These are phyloP conservation scores for Trapa incisa DNA, from an alignment of 345 rosid species.

Conservation along the genomic window DNA sequence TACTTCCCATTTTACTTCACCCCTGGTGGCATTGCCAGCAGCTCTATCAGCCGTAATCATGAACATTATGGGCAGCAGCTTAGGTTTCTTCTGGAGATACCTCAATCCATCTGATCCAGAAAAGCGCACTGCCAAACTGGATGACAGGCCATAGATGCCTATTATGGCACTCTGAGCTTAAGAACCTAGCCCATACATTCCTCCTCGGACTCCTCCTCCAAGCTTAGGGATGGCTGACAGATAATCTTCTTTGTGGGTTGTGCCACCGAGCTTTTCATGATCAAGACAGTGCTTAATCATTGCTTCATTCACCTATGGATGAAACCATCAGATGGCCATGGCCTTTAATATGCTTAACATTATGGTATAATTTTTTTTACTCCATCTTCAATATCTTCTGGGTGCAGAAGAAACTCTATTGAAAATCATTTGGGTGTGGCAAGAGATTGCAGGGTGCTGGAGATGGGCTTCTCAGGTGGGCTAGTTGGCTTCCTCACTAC, in stretches of 20 bases:
- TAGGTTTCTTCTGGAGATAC: slow-evolving; percentile 42
- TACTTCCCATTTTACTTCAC: slow-evolving; percentile 47
- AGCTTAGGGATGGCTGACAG: slow-evolving; percentile 2
- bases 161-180: neutral
- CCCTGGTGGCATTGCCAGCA: slow-evolving; percentile 41
- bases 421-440: no score
- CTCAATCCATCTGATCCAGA: slow-evolving; percentile 18
- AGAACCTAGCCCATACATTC: neutral
- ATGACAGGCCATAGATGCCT: neutral
- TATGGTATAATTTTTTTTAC: no score
- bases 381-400: no score
- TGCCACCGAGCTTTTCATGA: neutral
- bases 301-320: neutral
- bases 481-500: no score
- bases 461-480: no score
- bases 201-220: neutral
- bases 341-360: no score
- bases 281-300: neutral
- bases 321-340: neutral
- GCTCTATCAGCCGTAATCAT: slow-evolving; percentile 58
- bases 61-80: slow-evolving; percentile 59
- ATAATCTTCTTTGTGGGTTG: neutral
- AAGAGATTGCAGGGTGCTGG: no score
- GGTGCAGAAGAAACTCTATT: no score
- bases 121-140: neutral